These are phyloP conservation scores for Schwanniomyces vanrijiae DNA, from an alignment of 805 yeast species.

Conservation along the genomic window DNA sequence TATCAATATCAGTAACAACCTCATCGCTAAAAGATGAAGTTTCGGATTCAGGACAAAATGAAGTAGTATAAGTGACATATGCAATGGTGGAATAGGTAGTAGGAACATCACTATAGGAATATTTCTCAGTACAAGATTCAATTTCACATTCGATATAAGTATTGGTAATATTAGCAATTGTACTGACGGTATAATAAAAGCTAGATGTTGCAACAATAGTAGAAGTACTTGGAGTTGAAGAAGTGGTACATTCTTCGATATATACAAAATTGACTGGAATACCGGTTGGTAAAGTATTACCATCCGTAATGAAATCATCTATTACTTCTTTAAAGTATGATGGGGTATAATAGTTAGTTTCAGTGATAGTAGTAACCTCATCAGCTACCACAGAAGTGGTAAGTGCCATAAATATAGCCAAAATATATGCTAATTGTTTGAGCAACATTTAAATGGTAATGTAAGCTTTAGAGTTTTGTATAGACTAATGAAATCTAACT, in stretches of 20 bases:
- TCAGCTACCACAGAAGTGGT: constrained; percentile 6
- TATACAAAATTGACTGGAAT: constrained; percentile 32
- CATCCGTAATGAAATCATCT: constrained; percentile 6
- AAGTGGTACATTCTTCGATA: constrained; percentile 8
- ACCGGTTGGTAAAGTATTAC: constrained; percentile 15
- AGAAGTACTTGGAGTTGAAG: neutral
- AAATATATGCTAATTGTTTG: neutral
- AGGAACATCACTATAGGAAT: constrained; percentile 9
- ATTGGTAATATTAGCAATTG: constrained; percentile 12
- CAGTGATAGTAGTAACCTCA: constrained; percentile 21
- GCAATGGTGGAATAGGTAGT: constrained; percentile 15
- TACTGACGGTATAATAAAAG: constrained; percentile 18
- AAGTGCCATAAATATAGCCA: constrained; percentile 2
- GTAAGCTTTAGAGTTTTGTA: neutral
- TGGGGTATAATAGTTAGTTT: constrained; percentile 25
- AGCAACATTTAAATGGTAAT: constrained; percentile 3
- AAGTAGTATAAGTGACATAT: constrained; percentile 11
- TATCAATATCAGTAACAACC: neutral
- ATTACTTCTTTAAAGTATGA: constrained; percentile 21
- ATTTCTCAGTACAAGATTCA: constrained; percentile 11
- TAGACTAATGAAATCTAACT: too few relatives aligned
- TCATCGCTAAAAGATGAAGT: neutral
- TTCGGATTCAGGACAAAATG: neutral
- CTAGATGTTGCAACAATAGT: constrained; percentile 17
- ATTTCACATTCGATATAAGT: constrained; percentile 16